Base-by-base conservation (phyloP, 768 basidiomycete genomes). In the Suillus placidus region DNA sequence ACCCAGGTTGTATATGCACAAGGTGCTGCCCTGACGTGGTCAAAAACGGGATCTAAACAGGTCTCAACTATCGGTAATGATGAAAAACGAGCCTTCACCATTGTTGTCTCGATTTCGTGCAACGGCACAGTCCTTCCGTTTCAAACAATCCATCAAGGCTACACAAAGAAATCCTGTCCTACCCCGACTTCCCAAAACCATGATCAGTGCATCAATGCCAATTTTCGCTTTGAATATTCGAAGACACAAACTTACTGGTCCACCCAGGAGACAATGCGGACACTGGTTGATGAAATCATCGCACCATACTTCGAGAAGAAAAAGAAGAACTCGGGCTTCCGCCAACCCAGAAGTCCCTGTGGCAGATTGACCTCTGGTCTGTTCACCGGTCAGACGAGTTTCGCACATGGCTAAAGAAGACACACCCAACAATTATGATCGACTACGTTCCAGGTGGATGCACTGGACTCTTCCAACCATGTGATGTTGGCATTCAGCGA, bases 51-150 rank as follows among this genome's bases (percentile, higher is more conserved):
- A 0, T 65, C 71, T 0, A 77, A 78, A 63, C 82, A 83, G 62
- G 78, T 83, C 3, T 54, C 70, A 0, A 64, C 72, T 2, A 54
- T 76, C 3, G 80, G 82, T 0, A 37, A 62, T 13, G 80, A 81
- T 1, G 81, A 83, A 64, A 83, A 83, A 66, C 70, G 75, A 0
- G 82, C 82, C 20, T 78, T 82, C 58, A 83, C 81, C 0, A 35
- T 82, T 0, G 49, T 80, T 14, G 73, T 78, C 10, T 73, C 73
- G 0, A 65, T 81, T 13, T 73, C 80, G 0, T 67, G 52, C 9
- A 65, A 69, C 54, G 80, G 82, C 1, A 57, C 60, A 45, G 40
- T 78, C 13, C 71, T 83, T 6, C 80, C 79, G 10, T 72, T 81
- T 42, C 82, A 83, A 63, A 72, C 75, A 0, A 76, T 83, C n/a